Conservation (phyloP, 441 rosid species). For the Euphorbia schlechtendalii region DNA sequence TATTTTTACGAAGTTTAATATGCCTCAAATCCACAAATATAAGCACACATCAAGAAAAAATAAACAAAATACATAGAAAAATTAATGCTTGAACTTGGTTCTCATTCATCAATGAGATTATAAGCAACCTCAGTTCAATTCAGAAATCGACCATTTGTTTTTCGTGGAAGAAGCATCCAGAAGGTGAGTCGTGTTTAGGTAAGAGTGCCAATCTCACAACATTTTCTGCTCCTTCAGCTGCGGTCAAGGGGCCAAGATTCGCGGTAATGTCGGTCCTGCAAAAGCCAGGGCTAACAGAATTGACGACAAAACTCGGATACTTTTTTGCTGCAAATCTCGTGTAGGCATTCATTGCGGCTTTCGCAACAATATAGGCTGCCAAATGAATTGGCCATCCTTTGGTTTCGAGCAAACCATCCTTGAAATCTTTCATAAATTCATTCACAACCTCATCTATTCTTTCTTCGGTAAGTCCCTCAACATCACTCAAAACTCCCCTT, state of each 20-base stretch:
- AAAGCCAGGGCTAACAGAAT: constrained; percentile 48
- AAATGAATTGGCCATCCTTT: constrained; percentile 48
- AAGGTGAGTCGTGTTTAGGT: constrained; percentile 32
- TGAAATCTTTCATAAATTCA: constrained; percentile 40
- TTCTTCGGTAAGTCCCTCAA: constrained; percentile 40
- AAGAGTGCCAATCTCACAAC: constrained; percentile 41
- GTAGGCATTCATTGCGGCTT: constrained; percentile 49
- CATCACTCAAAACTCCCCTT: constrained; percentile 35
- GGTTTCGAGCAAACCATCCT: constrained; percentile 31
- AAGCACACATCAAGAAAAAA: too few species aligned
- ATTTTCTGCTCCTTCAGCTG: constrained; percentile 48
- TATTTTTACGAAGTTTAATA: too few species aligned
- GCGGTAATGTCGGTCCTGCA: constrained; percentile 42
- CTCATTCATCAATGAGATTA: too few species aligned
- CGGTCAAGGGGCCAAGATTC: constrained; percentile 32
- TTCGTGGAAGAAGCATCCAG: constrained; percentile 40
- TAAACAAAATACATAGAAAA: too few species aligned
- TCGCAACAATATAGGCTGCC: constrained; percentile 38
- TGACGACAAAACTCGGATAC: constrained; percentile 36
- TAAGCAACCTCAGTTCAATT: too few species aligned
- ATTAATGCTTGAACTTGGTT: too few species aligned
- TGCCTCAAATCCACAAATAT: too few species aligned
- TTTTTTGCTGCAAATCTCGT: constrained; percentile 47
- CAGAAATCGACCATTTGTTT: constrained; percentile 32
- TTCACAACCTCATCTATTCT: constrained; percentile 39